These are phyloP conservation scores for Beauveria varroae DNA, from an alignment of 2,329 filamentous ascomycete genomes.

Conservation along the genomic window DNA sequence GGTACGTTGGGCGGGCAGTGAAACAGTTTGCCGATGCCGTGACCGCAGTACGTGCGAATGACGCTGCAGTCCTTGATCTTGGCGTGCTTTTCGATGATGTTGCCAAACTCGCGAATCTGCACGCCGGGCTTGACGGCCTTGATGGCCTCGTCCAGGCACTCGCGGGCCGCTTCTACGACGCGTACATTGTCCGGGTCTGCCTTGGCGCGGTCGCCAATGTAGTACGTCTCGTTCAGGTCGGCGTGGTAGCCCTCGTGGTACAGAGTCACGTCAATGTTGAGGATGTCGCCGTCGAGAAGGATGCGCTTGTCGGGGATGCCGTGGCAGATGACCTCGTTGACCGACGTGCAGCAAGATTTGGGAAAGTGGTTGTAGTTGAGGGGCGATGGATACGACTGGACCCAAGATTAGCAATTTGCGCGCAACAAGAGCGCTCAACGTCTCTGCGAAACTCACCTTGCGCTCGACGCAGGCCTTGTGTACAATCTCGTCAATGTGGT, in stretches of 20 bases:
- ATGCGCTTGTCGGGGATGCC: constrained; percentile 90
- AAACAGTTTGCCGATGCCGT: constrained; percentile 90
- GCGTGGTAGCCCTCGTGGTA: constrained; percentile 95
- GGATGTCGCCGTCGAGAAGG: constrained; percentile 84
- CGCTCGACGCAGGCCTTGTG: constrained; percentile 92
- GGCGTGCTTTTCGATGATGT: constrained; percentile 90
- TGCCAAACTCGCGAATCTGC: constrained; percentile 86
- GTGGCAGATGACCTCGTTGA: constrained; percentile 98
- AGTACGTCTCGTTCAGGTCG: constrained; percentile 97
- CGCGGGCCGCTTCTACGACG: constrained; percentile 82
- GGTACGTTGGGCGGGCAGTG: constrained; percentile 91
- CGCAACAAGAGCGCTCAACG: not conserved
- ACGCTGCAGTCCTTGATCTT: constrained; percentile 81
- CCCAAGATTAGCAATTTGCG: not conserved
- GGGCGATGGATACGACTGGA: constrained; percentile 87
- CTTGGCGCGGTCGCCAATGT: constrained; percentile 82
- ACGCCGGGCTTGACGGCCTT: constrained; percentile 88
- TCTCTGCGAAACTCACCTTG: constrained; percentile 54
- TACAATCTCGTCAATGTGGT: constrained; percentile 89
- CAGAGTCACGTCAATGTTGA: constrained; percentile 93
- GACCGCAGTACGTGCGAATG: constrained; percentile 92
- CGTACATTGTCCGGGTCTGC: constrained; percentile 80
- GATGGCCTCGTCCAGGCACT: constrained; percentile 87
- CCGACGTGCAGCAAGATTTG: constrained; percentile 93
- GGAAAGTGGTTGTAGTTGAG: constrained; percentile 95